phyloP scores from a whole-genome alignment of 1,284 basidiomycete species.

The Leccinum variabile region DNA sequence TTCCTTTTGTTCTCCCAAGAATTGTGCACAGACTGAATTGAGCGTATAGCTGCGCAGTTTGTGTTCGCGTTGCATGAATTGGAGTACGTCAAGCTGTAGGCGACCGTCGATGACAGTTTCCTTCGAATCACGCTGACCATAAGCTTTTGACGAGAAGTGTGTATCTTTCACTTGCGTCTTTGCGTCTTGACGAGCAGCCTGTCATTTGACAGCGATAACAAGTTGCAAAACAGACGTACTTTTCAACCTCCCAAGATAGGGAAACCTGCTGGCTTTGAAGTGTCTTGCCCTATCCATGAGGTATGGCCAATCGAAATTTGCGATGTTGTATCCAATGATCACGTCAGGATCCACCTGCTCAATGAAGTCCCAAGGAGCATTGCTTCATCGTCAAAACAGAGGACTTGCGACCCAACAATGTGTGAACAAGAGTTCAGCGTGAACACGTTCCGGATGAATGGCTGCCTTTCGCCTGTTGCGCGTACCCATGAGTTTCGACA shows the following conservation, averaged over 20 bases:
- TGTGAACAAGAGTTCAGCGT: slow-evolving; percentile 90
- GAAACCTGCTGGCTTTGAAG: slow-evolving; percentile 72
- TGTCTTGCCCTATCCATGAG: slow-evolving; percentile 86
- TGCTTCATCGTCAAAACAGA: slow-evolving; percentile 78
- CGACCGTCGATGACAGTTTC: slow-evolving; percentile 88
- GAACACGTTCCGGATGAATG: slow-evolving; percentile 95
- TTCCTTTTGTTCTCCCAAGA: slow-evolving; percentile 95
- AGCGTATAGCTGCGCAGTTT: slow-evolving; percentile 94
- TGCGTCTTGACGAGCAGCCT: slow-evolving; percentile 47
- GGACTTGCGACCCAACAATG: slow-evolving; percentile 92
- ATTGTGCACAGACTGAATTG: slow-evolving; percentile 94
- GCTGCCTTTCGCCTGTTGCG: slow-evolving; percentile 71
- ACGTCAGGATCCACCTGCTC: slow-evolving; percentile 89
- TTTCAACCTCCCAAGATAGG: slow-evolving; percentile 75
- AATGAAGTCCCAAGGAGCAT: slow-evolving; percentile 80
- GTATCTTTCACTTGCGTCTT: slow-evolving; percentile 85
- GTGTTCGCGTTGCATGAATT: slow-evolving; percentile 96
- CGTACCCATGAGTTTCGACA: slow-evolving; percentile 5
- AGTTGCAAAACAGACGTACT: slow-evolving; percentile 44
- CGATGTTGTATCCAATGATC: slow-evolving; percentile 91
- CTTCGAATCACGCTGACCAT: slow-evolving; percentile 93
- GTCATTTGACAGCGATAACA: slow-evolving; percentile 4
- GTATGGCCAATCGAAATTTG: slow-evolving; percentile 93
- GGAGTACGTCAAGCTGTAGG: slow-evolving; percentile 89
- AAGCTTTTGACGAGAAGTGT: slow-evolving; percentile 95